Percentiles rank a stretch among this genome's conserved stretches.
These are phyloP conservation scores for Mortierella sp. DNA, from an alignment of 371 early-diverging fungal species.

Conservation along the genomic window DNA sequence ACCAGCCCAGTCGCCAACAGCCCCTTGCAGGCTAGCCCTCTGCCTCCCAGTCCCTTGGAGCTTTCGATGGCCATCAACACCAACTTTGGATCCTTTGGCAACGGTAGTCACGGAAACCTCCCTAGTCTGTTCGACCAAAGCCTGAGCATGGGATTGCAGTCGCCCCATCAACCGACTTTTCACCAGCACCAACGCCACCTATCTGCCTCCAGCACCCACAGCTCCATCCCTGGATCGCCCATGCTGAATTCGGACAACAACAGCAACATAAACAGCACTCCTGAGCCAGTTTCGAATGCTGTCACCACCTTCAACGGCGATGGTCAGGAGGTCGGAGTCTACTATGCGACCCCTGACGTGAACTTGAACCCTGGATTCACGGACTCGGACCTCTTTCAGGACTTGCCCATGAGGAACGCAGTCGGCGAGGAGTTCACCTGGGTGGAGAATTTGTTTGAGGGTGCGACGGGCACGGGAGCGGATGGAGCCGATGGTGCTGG, in stretches of 20 bases:
- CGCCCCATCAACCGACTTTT: conserved; percentile 8
- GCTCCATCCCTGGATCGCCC: conserved; percentile 16
- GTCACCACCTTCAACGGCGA: conserved; percentile 41
- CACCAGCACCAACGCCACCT: conserved; percentile 26
- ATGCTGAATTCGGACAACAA: conserved; percentile 18
- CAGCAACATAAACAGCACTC: conserved; percentile 1
- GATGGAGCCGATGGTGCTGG: not conserved
- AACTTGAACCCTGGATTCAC: conserved; percentile 42
- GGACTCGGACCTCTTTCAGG: conserved; percentile 52
- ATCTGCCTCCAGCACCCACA: conserved; percentile 15
- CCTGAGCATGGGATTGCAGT: conserved; percentile 31
- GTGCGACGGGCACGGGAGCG: not conserved
- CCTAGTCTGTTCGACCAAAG: conserved; percentile 40
- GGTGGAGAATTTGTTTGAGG: conserved; percentile 54
- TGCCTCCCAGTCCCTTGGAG: conserved; percentile 53
- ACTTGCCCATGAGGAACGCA: conserved; percentile 47
- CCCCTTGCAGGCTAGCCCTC: conserved; percentile 38
- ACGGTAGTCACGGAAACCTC: conserved; percentile 26
- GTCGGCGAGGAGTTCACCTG: conserved; percentile 53
- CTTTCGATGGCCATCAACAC: conserved; percentile 27
- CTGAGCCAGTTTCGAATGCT: not conserved
- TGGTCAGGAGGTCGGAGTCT: conserved; percentile 44
- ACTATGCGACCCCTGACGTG: conserved; percentile 45
- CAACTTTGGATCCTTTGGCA: conserved; percentile 25
- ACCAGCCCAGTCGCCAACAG: conserved; percentile 42